Evolutionary conservation across 2,329 filamentous ascomycete species (phyloP).

Genomic region (Trichoderma atroviride): DNA sequence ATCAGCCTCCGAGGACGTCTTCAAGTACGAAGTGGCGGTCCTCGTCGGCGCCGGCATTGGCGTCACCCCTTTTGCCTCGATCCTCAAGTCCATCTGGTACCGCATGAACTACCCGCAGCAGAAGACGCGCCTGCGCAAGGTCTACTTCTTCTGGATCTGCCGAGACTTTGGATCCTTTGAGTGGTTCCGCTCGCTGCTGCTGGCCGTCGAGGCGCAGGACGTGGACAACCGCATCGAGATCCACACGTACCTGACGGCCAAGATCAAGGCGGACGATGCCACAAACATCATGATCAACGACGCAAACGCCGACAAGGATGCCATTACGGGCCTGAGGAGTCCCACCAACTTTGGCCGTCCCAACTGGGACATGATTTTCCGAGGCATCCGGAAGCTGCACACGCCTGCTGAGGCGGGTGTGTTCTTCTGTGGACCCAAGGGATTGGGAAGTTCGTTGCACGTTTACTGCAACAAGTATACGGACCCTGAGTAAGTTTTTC

Average conservation of each 20-base stretch:
- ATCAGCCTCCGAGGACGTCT: slow-evolving; percentile 83
- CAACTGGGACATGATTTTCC: slow-evolving; percentile 91
- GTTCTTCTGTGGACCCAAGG: slow-evolving; percentile 86
- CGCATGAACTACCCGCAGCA: slow-evolving; percentile 85
- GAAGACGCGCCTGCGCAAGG: slow-evolving; percentile 77
- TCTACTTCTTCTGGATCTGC: slow-evolving; percentile 94
- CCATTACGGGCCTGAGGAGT: slow-evolving; percentile 79
- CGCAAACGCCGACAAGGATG: slow-evolving; percentile 79
- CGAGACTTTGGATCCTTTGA: slow-evolving; percentile 86
- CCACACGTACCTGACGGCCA: slow-evolving; percentile 84
- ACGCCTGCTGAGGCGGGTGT: slow-evolving; percentile 72
- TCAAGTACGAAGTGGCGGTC: slow-evolving; percentile 81
- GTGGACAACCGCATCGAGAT: slow-evolving; percentile 84
- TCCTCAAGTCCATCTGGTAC: slow-evolving; percentile 92
- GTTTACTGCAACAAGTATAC: slow-evolving; percentile 88
- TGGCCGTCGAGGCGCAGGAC: slow-evolving; percentile 86
- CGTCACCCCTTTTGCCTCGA: slow-evolving; percentile 84
- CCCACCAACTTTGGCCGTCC: slow-evolving; percentile 85
- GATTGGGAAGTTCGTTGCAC: slow-evolving; percentile 73
- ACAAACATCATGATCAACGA: slow-evolving; percentile 95
- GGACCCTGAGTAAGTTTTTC: slow-evolving; percentile 67
- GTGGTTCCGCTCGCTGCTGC: slow-evolving; percentile 83
- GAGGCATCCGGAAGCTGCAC: slow-evolving; percentile 78
- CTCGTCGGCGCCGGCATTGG: slow-evolving; percentile 83
- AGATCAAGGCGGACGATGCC: slow-evolving; percentile 82